A percentile compares a stretch with the other conserved stretches of the same genome.
Conservation (phyloP, 176 grass and related monocot genomes). For the Eragrostis curvula region DNA sequence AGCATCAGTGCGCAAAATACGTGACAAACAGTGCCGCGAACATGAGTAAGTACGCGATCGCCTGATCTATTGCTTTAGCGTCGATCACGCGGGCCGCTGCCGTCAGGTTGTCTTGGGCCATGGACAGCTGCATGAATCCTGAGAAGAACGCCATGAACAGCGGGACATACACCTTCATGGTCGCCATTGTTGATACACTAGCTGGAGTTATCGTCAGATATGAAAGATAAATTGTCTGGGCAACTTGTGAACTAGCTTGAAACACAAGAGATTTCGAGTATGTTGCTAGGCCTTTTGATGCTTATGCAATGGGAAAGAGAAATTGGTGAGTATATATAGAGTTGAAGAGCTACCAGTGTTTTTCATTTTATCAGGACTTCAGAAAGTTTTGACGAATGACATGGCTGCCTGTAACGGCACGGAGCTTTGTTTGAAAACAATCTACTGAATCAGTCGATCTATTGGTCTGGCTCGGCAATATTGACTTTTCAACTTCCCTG, state of each 20-base stretch:
- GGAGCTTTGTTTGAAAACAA: background rate
- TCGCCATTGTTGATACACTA: background rate
- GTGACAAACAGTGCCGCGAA: conserved; percentile 19
- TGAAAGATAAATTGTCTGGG: no score
- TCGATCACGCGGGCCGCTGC: no score
- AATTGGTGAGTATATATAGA: no score
- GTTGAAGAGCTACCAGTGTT: no score
- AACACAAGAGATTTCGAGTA: no score
- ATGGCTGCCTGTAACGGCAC: no score
- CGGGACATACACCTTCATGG: background rate
- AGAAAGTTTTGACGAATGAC: background rate
- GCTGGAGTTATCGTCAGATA: background rate
- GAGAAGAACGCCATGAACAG: conserved; percentile 34
- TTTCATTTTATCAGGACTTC: background rate
- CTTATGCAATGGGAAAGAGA: background rate
- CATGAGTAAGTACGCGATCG: conserved; percentile 5
- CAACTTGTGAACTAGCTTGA: no score
- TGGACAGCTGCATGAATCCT: conserved; percentile 34
- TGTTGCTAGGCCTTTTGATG: background rate
- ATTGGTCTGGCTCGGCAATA: background rate
- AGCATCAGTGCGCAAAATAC: background rate
- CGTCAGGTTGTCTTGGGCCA: no score
- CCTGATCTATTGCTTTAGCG: background rate
- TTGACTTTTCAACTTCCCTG: background rate
- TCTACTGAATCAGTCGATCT: background rate